Conservation (phyloP, 2,329 filamentous ascomycete genomes). For the Ceratocystis variospora region DNA sequence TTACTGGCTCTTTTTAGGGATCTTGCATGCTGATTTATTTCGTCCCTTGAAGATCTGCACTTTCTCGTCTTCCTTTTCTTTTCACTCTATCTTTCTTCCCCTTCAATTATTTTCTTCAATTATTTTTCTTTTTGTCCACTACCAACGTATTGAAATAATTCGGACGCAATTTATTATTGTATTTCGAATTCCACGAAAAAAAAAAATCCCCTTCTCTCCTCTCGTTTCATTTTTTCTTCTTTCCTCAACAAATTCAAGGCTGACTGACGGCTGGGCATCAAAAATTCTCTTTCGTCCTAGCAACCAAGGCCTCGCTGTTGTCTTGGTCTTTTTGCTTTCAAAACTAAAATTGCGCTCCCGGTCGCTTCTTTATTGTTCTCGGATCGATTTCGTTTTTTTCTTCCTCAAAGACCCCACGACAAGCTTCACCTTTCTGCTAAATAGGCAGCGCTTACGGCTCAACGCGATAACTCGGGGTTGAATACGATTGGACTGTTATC, state of each 20-base stretch:
- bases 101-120: background rate
- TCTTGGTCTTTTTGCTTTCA: background rate
- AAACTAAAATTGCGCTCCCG: background rate
- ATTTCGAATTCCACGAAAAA: too few species aligned
- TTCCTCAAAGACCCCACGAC: background rate
- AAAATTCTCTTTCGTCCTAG: background rate
- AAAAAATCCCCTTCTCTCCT: too few species aligned
- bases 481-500: background rate
- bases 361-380: background rate
- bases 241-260: background rate
- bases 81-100: background rate
- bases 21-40: background rate
- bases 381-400: background rate
- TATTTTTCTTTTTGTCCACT: too few species aligned
- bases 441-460: background rate
- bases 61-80: background rate
- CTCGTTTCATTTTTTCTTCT: background rate
- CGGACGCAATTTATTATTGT: background rate
- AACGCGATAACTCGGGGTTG: background rate
- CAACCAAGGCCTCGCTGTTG: background rate
- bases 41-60: slow-evolving; percentile 7
- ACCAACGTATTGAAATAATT: background rate
- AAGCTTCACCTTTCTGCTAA: background rate
- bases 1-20: background rate
- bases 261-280: background rate